Evolutionary conservation across 2,329 filamentous ascomycete species (phyloP), one percentile per base, ranked within the genome.

Genomic region (Hirsutella thompsonii): DNA sequence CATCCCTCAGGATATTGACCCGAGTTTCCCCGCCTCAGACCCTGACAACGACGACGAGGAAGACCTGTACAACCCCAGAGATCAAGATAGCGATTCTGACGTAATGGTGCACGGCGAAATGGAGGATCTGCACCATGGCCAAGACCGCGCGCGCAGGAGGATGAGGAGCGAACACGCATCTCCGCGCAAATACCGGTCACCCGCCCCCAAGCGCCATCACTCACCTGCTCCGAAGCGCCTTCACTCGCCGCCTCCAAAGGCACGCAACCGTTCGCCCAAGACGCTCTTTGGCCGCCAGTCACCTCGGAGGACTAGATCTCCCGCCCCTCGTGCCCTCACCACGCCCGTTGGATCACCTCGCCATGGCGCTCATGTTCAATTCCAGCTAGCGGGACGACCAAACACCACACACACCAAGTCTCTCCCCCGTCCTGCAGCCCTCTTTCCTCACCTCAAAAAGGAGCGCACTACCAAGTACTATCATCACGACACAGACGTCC

Each of bases 1-100:
- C 23, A 86, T 90, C 23, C 90, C 92, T n/a, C 92, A 96, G 56
- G 92, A 96, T 52, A 94, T 95, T 45, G 92, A 98, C 55, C 92
- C 92, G 1, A 95, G 89, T 55, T 98, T 98, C 58, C 92, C 92
- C 0, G 89, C 88, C 1, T 94, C 89, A 0, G 92, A 96, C 51
- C 84, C 83, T 0, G 92, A 98, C 50, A 79, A 88, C 49, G 81
- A 90, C 21, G 84, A 85, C 37, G 83, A 87, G 30, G 79, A 85
- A 33, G 79, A 85, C 41, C 74, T 59, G 59, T 79, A 55, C 64
- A 79, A 60, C 59, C 66, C 60, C 52, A 67, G 55, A 44, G 76
- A 58, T 52, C 68, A 79, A 40, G 77, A 79, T 18, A 86, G 79
- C 51, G 82, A 86, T 30, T 75, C 79, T 28, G 68, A 80, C 38